These are phyloP conservation scores for Psilocybe sp. DNA, from an alignment of 768 basidiomycete genomes.

Conservation along the genomic window DNA sequence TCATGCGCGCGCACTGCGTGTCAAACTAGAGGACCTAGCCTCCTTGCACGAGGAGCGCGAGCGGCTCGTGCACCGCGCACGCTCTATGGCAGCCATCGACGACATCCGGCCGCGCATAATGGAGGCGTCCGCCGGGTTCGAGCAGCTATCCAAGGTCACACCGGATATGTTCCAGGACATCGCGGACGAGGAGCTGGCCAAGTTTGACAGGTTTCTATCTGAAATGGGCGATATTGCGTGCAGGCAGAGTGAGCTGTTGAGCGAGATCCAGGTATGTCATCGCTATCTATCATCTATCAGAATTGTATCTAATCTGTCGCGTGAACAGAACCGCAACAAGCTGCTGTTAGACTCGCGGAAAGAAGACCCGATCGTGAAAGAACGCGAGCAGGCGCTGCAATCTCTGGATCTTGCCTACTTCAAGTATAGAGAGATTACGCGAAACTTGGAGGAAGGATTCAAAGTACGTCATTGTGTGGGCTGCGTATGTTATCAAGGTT, in stretches of 20 bases:
- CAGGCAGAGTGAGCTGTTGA: conserved; percentile 65
- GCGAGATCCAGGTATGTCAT: conserved; percentile 60
- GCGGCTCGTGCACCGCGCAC: conserved; percentile 63
- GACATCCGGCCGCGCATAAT: conserved; percentile 72
- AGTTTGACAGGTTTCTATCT: conserved; percentile 76
- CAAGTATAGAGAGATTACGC: conserved; percentile 82
- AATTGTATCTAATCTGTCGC: not conserved
- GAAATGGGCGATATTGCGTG: conserved; percentile 50
- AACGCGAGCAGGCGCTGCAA: conserved; percentile 79
- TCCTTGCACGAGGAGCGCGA: conserved; percentile 60
- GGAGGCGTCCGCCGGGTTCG: conserved; percentile 62
- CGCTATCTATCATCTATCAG: not conserved
- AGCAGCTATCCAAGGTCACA: conserved; percentile 65
- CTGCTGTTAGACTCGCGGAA: conserved; percentile 73
- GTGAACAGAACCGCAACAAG: conserved; percentile 54
- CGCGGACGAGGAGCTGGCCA: conserved; percentile 72
- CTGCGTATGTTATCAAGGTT: not conserved
- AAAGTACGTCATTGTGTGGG: conserved; percentile 45
- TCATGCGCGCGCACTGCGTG: conserved; percentile 69
- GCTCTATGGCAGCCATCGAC: conserved; percentile 59
- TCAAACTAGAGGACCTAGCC: conserved; percentile 77
- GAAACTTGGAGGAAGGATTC: conserved; percentile 86
- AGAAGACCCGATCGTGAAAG: conserved; percentile 75
- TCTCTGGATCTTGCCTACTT: conserved; percentile 81
- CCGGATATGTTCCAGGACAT: conserved; percentile 88